Conservation (phyloP, 1,139 yeast species). For the Candida sp. region DNA sequence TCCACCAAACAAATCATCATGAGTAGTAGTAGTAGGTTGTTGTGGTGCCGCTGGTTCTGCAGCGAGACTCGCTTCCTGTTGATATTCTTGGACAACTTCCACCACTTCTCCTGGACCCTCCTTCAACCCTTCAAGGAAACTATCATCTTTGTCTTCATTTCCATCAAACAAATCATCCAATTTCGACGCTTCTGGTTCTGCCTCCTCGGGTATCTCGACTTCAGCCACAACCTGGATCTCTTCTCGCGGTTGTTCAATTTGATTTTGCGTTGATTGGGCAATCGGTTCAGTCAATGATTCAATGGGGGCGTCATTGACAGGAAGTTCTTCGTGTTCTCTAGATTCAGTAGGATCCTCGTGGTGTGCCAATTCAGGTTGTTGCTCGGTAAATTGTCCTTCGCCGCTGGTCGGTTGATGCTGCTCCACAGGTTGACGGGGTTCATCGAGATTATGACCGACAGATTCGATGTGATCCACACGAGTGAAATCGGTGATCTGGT, state of each 20-base stretch:
- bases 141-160: slow-evolving; percentile 1
- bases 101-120: not conserved
- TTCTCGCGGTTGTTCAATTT: not conserved
- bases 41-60: not conserved
- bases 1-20: not conserved
- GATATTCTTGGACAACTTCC: too few species aligned
- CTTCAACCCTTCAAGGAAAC: slow-evolving; percentile 8
- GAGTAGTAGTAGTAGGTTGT: not conserved
- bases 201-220: not conserved
- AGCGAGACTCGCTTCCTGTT: too few species aligned
- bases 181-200: not conserved
- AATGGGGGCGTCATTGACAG: not conserved
- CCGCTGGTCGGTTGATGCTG: not conserved
- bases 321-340: not conserved
- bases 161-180: slow-evolving; percentile 2
- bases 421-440: not conserved
- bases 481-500: not conserved
- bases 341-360: not conserved
- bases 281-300: not conserved
- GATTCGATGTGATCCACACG: slow-evolving; percentile 1
- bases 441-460: not conserved
- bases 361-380: not conserved
- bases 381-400: not conserved
- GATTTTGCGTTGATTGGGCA: not conserved
- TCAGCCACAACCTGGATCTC: not conserved